Conservation (phyloP, 495 filamentous ascomycete genomes). For the Neohortaea acidophila region DNA sequence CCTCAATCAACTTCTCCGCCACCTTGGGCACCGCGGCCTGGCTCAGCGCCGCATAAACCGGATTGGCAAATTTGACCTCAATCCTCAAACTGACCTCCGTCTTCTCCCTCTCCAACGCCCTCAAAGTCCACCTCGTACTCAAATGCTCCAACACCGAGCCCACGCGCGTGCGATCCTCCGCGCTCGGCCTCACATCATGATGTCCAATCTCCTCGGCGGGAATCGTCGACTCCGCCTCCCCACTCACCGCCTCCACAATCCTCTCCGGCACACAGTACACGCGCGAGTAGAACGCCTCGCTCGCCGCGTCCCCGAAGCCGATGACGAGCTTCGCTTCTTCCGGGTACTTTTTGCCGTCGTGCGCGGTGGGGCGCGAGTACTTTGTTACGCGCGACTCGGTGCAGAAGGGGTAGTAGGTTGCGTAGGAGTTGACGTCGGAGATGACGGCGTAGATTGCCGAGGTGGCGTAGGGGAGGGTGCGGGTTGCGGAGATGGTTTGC, state of each 20-base stretch:
- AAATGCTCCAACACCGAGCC: slow-evolving; percentile 58
- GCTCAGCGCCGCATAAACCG: slow-evolving; percentile 66
- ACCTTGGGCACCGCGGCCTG: slow-evolving; percentile 67
- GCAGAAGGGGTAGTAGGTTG: slow-evolving; percentile 75
- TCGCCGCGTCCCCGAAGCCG: slow-evolving; percentile 59
- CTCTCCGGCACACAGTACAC: slow-evolving; percentile 54
- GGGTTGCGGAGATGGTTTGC: slow-evolving; percentile 52
- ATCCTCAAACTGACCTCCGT: slow-evolving; percentile 63
- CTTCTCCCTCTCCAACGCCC: slow-evolving; percentile 33
- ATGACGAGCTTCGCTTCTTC: slow-evolving; percentile 63
- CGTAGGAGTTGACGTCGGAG: slow-evolving; percentile 69
- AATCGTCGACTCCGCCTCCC: slow-evolving; percentile 35
- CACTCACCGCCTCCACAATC: slow-evolving; percentile 67
- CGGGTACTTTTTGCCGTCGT: slow-evolving; percentile 40
- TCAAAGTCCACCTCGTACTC: slow-evolving; percentile 60
- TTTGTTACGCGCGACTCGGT: slow-evolving; percentile 52
- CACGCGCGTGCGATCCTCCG: slow-evolving; percentile 21
- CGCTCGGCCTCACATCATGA: slow-evolving; percentile 18
- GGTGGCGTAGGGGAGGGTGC: slow-evolving; percentile 65
- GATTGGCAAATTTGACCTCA: slow-evolving; percentile 69
- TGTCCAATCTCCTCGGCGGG: slow-evolving; percentile 24
- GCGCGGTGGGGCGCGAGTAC: slow-evolving; percentile 33
- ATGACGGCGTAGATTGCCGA: slow-evolving; percentile 61
- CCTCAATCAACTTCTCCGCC: slow-evolving; percentile 75
- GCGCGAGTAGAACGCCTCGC: slow-evolving; percentile 61